Evolutionary conservation across 23 red algal genomes (phyloP).

Genomic region (Gracilaria caudata): DNA sequence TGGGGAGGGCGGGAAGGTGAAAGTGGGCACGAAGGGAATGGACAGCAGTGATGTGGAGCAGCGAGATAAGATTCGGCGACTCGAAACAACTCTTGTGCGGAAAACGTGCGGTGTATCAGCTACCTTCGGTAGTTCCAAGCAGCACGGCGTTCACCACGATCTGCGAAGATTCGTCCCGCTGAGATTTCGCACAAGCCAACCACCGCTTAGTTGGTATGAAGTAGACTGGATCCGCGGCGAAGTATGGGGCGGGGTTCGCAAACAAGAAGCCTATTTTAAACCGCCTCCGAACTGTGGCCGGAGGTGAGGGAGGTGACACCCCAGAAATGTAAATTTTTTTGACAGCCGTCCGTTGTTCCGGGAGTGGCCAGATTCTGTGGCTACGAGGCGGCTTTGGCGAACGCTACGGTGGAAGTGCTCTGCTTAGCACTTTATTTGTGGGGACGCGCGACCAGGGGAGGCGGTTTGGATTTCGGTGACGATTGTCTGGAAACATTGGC

Average conservation of each 20-base stretch:
- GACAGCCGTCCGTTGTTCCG: background rate
- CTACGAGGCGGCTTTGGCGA: background rate
- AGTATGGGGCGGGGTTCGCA: too few species aligned
- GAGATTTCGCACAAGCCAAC: too few species aligned
- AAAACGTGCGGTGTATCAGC: too few species aligned
- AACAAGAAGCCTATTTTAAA: background rate
- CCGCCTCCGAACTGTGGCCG: background rate
- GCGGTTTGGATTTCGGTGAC: background rate
- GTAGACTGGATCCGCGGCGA: too few species aligned
- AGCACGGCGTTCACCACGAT: too few species aligned
- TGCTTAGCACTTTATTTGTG: background rate
- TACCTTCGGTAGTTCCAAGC: too few species aligned
- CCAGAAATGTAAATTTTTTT: background rate
- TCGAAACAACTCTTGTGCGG: too few species aligned
- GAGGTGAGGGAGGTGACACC: background rate
- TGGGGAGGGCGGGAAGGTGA: background rate
- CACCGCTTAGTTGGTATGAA: too few species aligned
- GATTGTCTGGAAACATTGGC: background rate
- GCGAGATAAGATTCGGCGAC: too few species aligned
- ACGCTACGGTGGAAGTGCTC: background rate
- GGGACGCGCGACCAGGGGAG: background rate
- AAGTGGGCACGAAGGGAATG: background rate
- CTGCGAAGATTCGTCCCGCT: too few species aligned
- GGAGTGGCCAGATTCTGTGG: background rate
- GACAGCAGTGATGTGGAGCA: too few species aligned